Evolutionary conservation across 2,329 filamentous ascomycete species (phyloP).

Genomic region (Aspergillus melleus): DNA sequence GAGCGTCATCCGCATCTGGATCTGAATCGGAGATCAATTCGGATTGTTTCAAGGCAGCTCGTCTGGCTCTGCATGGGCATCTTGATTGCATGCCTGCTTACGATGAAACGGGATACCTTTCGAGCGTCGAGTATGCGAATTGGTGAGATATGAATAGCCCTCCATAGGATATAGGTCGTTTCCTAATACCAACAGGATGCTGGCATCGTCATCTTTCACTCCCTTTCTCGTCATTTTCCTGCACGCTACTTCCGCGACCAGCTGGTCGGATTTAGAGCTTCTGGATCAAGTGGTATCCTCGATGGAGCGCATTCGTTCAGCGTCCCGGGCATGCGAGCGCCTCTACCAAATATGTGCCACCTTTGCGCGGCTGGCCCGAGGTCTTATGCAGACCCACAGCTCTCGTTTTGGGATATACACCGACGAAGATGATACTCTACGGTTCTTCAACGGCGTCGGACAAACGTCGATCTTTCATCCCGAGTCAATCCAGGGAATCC

Average conservation of each 20-base stretch:
- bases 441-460: not conserved
- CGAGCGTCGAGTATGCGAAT: constrained; percentile 21
- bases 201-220: constrained; percentile 25
- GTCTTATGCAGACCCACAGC: constrained; percentile 8
- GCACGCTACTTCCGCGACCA: constrained; percentile 17
- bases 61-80: constrained; percentile 18
- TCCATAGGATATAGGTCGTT: not conserved
- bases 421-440: constrained; percentile 10
- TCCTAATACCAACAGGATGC: constrained; percentile 15
- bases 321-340: constrained; percentile 13
- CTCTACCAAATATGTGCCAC: constrained; percentile 17
- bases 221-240: constrained; percentile 27
- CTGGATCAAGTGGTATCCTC: constrained; percentile 20
- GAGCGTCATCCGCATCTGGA: constrained; percentile 10
- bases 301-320: constrained; percentile 4
- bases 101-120: constrained; percentile 5
- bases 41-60: constrained; percentile 20
- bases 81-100: constrained; percentile 17
- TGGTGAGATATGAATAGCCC: constrained; percentile 10
- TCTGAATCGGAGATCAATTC: constrained; percentile 13
- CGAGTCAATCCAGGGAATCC: not conserved
- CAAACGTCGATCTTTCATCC: not conserved
- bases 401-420: constrained; percentile 15
- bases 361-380: constrained; percentile 15
- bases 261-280: constrained; percentile 17